Percentiles rank a stretch among this genome's conserved stretches.
Conservation (phyloP, 2,329 filamentous ascomycete genomes). For the Monilinia polystroma region DNA sequence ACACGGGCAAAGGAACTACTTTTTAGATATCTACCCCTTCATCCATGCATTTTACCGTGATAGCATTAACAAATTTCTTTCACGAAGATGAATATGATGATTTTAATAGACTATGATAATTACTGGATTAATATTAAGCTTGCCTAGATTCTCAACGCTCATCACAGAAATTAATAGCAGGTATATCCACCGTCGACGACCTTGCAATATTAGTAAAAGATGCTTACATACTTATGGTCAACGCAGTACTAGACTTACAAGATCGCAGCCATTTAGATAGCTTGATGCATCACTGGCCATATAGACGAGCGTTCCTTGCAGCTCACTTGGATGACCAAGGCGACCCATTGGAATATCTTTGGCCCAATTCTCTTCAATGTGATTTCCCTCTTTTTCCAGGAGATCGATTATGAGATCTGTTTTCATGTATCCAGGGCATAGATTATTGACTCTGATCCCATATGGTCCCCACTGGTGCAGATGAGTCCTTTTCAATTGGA, state of each 20-base stretch:
- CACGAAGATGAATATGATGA: not conserved
- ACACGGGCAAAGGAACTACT: slow-evolving; percentile 9
- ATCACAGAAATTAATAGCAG: slow-evolving; percentile 27
- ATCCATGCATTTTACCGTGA: not conserved
- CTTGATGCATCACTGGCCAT: slow-evolving; percentile 36
- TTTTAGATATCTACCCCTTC: not conserved
- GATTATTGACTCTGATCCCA: slow-evolving; percentile 64
- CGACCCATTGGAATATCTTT: slow-evolving; percentile 42
- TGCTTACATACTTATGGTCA: not conserved
- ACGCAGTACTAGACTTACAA: slow-evolving; percentile 27
- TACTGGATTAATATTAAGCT: not conserved
- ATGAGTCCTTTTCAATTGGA: slow-evolving; percentile 4
- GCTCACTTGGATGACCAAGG: slow-evolving; percentile 43
- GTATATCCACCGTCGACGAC: slow-evolving; percentile 34
- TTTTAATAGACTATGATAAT: not conserved
- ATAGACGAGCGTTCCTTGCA: slow-evolving; percentile 41
- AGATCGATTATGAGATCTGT: slow-evolving; percentile 41
- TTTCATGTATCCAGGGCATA: slow-evolving; percentile 58
- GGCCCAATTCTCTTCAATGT: slow-evolving; percentile 43
- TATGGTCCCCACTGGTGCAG: slow-evolving; percentile 54
- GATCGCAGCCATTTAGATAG: slow-evolving; percentile 34
- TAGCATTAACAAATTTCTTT: not conserved
- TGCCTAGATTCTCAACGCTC: slow-evolving; percentile 27
- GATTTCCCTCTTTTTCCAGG: slow-evolving; percentile 41
- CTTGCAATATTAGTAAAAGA: slow-evolving; percentile 16